Conservation (phyloP, 805 yeast genomes). For the Metschnikowia henanensis region DNA sequence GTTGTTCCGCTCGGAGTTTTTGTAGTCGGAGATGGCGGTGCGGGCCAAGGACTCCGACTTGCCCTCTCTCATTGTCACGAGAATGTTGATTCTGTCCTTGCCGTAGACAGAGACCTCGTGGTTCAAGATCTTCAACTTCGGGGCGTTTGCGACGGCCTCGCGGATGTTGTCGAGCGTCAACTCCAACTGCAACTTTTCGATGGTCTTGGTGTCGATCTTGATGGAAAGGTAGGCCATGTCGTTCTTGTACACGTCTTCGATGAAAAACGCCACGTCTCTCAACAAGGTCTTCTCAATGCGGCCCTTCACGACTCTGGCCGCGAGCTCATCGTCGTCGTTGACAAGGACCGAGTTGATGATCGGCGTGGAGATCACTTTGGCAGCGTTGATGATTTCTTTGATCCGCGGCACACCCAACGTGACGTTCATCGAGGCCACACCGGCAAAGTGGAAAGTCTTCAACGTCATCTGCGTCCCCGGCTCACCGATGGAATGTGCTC, state of each 20-base stretch:
- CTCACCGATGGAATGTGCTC: constrained; percentile 98
- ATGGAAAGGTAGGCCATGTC: constrained; percentile 76
- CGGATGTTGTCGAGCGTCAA: constrained; percentile 85
- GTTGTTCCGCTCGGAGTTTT: constrained; percentile 34
- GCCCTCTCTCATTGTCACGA: constrained; percentile 46
- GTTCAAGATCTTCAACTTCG: constrained; percentile 80
- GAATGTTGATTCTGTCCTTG: constrained; percentile 63
- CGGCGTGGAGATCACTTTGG: constrained; percentile 93
- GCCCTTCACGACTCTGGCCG: constrained; percentile 98
- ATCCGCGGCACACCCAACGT: constrained; percentile 97
- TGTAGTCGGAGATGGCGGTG: constrained; percentile 34
- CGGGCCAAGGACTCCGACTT: constrained; percentile 38
- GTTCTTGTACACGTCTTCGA: constrained; percentile 91
- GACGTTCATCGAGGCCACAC: constrained; percentile 95
- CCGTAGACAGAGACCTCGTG: constrained; percentile 71
- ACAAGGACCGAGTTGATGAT: constrained; percentile 93
- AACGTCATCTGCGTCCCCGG: constrained; percentile 98
- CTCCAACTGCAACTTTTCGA: constrained; percentile 88
- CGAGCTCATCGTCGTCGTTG: constrained; percentile 92
- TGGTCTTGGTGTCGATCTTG: constrained; percentile 78
- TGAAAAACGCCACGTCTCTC: constrained; percentile 82
- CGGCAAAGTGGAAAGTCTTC: constrained; percentile 97
- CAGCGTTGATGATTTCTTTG: constrained; percentile 96
- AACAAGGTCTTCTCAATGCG: constrained; percentile 90
- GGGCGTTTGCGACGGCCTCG: constrained; percentile 75